These are phyloP conservation scores for Lasiodiplodia hormozganensis DNA, from an alignment of 2,329 filamentous ascomycete species.

Conservation along the genomic window DNA sequence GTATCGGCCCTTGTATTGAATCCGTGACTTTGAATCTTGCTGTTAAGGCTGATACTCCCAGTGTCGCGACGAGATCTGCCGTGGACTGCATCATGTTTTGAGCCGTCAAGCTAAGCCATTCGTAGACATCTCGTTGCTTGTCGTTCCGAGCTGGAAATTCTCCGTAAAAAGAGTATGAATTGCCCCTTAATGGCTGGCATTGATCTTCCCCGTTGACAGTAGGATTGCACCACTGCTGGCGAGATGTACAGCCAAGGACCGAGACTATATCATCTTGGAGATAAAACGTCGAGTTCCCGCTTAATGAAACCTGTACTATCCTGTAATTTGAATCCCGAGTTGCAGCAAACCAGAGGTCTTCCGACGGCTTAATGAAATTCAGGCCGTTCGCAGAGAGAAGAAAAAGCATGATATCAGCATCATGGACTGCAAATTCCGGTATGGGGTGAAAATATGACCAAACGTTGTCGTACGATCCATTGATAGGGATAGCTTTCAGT, in stretches of 20 bases:
- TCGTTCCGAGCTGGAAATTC: background rate
- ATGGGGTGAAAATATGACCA: background rate
- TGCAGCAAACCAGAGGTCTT: background rate
- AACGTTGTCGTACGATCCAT: background rate
- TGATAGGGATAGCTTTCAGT: background rate
- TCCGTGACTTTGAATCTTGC: constrained; percentile 10
- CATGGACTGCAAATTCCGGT: background rate
- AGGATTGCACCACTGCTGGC: background rate
- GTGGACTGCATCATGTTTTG: background rate
- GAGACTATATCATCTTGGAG: background rate
- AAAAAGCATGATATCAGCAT: background rate
- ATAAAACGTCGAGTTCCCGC: background rate
- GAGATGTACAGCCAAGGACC: background rate
- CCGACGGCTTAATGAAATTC: background rate
- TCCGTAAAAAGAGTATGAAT: fast-evolving
- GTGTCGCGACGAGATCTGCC: background rate
- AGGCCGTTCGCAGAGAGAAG: background rate
- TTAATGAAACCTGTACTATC: background rate
- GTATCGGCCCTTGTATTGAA: constrained; percentile 20
- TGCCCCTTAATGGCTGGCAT: background rate
- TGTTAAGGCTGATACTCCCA: constrained; percentile 3
- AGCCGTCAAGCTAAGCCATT: constrained; percentile 11
- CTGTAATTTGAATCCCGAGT: background rate
- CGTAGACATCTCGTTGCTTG: background rate
- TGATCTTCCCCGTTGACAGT: background rate